Base-by-base conservation (phyloP, 2,329 filamentous ascomycete genomes). In the Epichloe baconii region DNA sequence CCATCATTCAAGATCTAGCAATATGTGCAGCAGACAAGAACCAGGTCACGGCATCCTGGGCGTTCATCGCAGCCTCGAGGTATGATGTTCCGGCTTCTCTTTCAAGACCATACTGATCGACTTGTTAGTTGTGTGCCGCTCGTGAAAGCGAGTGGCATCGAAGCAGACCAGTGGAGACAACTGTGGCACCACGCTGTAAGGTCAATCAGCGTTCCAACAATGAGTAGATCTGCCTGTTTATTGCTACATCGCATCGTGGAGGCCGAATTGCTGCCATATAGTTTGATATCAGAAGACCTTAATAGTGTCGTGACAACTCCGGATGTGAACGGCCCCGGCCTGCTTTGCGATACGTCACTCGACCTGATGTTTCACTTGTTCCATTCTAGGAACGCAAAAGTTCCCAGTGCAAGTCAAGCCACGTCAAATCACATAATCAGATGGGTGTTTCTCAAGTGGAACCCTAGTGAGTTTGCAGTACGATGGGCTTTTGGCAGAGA, bases 371-470 rank as follows among this genome's bases (percentile, higher is more conserved):
- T 77, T 15, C 77, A 78, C 50, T 66, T 94, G 42, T 71, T 93
- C 37, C 76, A 82, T 51, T 70, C 81, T 41, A 79, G 81, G 49
- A 82, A 85, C 57, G 75, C 78, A 31, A 77, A 83, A 59, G 80
- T 85, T 44, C 85, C 87, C 2, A 83, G 79, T 52, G 78, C 79
- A 37, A 86, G 79, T 56, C 78, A 82, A 57, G 73, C 74, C 40
- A 85, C 82, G 3, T 82, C 80, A 38, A 85, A 81, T 56, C 80
- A 86, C 59, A 76, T 93, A 37, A 78, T 93, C 51, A 77, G 82
- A 58, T 98, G 93, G 93, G 66, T 93, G 1, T 82, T 89, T 58
- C 77, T 82, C 36, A 83, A 78, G 59, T 98, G 91, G 89, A 82
- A 82, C 57, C 85, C 89, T 56, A 82, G 87, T 91, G 72, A 64